phyloP scores from a whole-genome alignment of 148 eudicot species.

The Euryodendron excelsum region DNA sequence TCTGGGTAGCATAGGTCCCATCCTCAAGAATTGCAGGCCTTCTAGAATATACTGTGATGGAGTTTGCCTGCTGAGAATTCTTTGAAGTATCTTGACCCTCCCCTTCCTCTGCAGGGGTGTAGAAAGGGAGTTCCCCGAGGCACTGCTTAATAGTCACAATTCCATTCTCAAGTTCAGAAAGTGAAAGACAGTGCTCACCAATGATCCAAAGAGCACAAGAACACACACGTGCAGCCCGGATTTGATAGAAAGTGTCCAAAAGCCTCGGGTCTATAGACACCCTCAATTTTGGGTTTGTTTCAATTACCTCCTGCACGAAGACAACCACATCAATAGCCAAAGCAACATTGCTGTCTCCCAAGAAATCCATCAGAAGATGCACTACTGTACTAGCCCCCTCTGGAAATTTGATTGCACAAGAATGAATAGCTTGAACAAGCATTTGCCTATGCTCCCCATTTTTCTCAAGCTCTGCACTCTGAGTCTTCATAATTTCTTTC shows the following conservation, averaged over 20 bases:
- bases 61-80: conserved; percentile 54
- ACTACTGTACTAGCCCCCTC: conserved; percentile 99
- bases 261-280: conserved; percentile 86
- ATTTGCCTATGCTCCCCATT: conserved; percentile 92
- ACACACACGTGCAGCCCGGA: conserved; percentile 87
- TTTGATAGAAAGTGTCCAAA: conserved; percentile 89
- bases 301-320: conserved; percentile 86
- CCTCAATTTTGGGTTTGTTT: conserved; percentile 85
- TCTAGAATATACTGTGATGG: conserved; percentile 70
- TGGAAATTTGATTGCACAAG: conserved; percentile 92
- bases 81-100: conserved; percentile 67
- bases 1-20: conserved; percentile 96
- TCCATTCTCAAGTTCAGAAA: conserved; percentile 90
- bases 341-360: conserved; percentile 90
- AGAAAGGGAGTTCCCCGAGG: conserved; percentile 90
- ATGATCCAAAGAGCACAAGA: conserved; percentile 95
- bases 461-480: conserved; percentile 85
- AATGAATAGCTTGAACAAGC: conserved; percentile 97
- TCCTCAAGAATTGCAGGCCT: conserved; percentile 94
- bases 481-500: conserved; percentile 96
- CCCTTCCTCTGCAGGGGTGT: conserved; percentile 70
- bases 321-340: conserved; percentile 91
- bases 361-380: conserved; percentile 94
- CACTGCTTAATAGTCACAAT: conserved; percentile 82
- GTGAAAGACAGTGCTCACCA: conserved; percentile 88